Evolutionary conservation across 495 filamentous ascomycete genomes (phyloP).

Genomic region (Cudoniella acicularis): DNA sequence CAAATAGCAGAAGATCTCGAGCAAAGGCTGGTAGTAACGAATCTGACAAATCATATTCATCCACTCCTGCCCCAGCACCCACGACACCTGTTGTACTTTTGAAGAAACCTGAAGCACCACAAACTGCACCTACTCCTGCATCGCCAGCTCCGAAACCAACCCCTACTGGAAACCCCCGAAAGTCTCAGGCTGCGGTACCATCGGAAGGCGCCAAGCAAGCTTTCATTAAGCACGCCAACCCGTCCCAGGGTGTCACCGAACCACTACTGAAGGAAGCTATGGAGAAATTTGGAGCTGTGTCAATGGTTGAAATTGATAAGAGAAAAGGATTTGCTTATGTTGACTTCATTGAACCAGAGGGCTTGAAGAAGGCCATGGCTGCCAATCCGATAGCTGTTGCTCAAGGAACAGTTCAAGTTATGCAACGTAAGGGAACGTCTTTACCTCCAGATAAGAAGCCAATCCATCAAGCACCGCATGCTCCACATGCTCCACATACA

Average conservation of each 20-base stretch:
- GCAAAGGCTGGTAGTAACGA: constrained; percentile 9
- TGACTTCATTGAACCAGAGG: constrained; percentile 70
- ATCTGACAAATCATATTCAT: constrained; percentile 16
- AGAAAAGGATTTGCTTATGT: constrained; percentile 91
- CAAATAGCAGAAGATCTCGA: constrained; percentile 14
- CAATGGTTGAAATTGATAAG: constrained; percentile 82
- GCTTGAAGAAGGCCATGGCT: constrained; percentile 70
- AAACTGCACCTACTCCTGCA: constrained; percentile 23
- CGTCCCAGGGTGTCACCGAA: constrained; percentile 87
- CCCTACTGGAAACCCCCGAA: constrained; percentile 20
- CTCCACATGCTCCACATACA: constrained; percentile 15
- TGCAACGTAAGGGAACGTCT: constrained; percentile 67
- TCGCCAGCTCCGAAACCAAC: constrained; percentile 25
- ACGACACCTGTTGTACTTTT: constrained; percentile 24
- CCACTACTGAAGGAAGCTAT: constrained; percentile 68
- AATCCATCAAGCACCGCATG: constrained; percentile 12
- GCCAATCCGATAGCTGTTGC: constrained; percentile 77
- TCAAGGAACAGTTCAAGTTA: constrained; percentile 79
- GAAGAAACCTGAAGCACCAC: constrained; percentile 26
- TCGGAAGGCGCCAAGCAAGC: constrained; percentile 65
- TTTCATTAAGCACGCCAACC: constrained; percentile 92
- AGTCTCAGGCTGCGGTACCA: constrained; percentile 20
- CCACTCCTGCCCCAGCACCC: constrained; percentile 18
- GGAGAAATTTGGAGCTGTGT: constrained; percentile 62
- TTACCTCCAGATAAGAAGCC: constrained; percentile 24